Percentiles rank a stretch among this genome's conserved stretches.
Evolutionary conservation across 1,284 basidiomycete species (phyloP).

Genomic region (Ganoderma multipileum): DNA sequence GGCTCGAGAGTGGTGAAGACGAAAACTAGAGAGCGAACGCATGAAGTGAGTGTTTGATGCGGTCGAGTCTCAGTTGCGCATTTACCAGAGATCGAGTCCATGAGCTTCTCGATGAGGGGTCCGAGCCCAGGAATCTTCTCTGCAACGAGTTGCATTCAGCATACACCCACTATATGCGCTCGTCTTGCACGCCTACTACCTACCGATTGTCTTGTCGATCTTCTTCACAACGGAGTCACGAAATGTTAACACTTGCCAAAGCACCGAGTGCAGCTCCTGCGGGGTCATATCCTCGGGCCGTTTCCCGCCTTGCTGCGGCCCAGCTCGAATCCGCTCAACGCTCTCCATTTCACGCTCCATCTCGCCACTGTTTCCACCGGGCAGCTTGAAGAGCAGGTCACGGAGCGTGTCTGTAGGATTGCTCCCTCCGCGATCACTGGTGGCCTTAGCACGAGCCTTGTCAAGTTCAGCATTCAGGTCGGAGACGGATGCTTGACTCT

Average conservation of each 20-base stretch:
- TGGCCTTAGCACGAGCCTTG: constrained; percentile 65
- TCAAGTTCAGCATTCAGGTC: constrained; percentile 86
- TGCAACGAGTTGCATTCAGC: constrained; percentile 27
- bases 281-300: constrained; percentile 85
- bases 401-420: constrained; percentile 54
- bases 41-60: constrained; percentile 6
- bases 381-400: constrained; percentile 63
- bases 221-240: constrained; percentile 85
- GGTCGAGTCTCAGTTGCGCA: background rate
- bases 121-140: constrained; percentile 77
- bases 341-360: constrained; percentile 80
- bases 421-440: constrained; percentile 45
- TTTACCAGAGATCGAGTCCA: constrained; percentile 75
- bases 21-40: constrained; percentile 58
- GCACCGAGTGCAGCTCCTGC: constrained; percentile 82
- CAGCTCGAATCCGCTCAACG: constrained; percentile 75
- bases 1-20: constrained; percentile 83
- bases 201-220: constrained; percentile 86
- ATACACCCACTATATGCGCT: background rate
- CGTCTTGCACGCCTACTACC: constrained; percentile 34
- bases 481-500: constrained; percentile 77
- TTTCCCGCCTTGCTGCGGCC: constrained; percentile 58
- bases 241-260: constrained; percentile 90
- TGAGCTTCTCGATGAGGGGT: constrained; percentile 83
- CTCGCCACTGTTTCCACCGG: constrained; percentile 63